These are phyloP conservation scores for Cardiospermum halicacabum DNA, from an alignment of 345 rosid species.

Conservation along the genomic window DNA sequence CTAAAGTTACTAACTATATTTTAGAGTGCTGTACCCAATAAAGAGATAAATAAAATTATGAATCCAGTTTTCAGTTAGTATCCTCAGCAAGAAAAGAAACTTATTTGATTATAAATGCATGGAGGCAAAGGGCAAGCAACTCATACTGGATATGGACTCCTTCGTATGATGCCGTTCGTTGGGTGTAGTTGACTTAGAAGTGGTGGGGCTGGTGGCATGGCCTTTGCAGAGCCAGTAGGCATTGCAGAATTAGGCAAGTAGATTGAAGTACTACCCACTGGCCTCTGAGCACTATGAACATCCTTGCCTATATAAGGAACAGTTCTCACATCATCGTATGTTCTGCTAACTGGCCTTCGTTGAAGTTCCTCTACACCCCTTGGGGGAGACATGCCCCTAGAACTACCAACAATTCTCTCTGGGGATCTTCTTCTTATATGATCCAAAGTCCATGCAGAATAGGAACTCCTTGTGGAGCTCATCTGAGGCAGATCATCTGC, in stretches of 20 bases:
- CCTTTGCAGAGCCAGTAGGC: slow-evolving; percentile 50
- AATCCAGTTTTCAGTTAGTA: not conserved
- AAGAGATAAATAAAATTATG: not conserved
- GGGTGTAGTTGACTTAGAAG: slow-evolving; percentile 48
- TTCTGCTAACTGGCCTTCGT: slow-evolving; percentile 47
- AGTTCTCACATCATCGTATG: slow-evolving; percentile 52
- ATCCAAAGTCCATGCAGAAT: slow-evolving; percentile 67
- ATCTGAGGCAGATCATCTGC: slow-evolving; percentile 40
- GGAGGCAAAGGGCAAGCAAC: slow-evolving; percentile 13
- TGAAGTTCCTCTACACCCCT: slow-evolving; percentile 42
- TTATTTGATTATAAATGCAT: not conserved
- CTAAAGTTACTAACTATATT: too few relatives aligned
- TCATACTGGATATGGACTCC: slow-evolving; percentile 51
- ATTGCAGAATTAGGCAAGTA: slow-evolving; percentile 48
- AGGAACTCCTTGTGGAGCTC: slow-evolving; percentile 46
- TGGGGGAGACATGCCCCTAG: slow-evolving; percentile 62
- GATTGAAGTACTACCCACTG: slow-evolving; percentile 36
- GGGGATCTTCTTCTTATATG: slow-evolving; percentile 69
- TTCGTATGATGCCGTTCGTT: slow-evolving; percentile 38
- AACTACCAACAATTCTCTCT: slow-evolving; percentile 42
- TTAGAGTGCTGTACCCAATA: too few relatives aligned
- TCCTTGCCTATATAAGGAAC: slow-evolving; percentile 56
- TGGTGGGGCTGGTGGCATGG: slow-evolving; percentile 36
- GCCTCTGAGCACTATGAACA: slow-evolving; percentile 44
- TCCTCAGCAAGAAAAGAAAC: not conserved